Percentiles rank a stretch among this genome's conserved stretches.
Evolutionary conservation across 352 stramenopile genomes (phyloP).

Genomic region (Phytopythium litorale): DNA sequence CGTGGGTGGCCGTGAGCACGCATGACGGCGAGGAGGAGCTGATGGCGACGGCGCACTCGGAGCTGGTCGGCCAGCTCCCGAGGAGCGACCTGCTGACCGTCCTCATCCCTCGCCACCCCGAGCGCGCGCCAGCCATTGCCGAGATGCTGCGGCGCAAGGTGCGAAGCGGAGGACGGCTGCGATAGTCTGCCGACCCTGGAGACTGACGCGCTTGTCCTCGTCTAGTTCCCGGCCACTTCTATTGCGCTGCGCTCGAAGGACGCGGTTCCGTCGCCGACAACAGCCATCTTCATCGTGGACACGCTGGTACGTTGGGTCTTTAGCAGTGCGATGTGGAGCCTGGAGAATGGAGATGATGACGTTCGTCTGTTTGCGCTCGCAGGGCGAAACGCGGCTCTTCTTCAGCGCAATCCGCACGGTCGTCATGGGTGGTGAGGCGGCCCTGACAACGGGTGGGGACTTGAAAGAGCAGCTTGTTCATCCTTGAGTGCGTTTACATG

Average conservation of each 20-base stretch:
- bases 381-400: slow-evolving; percentile 62
- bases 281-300: slow-evolving; percentile 64
- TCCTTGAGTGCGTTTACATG: background rate
- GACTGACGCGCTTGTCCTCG: background rate
- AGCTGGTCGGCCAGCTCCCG: slow-evolving; percentile 13
- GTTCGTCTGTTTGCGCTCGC: background rate
- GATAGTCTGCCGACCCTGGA: background rate
- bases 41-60: slow-evolving; percentile 34
- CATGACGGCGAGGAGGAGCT: slow-evolving; percentile 62
- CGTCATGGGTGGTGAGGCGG: slow-evolving; percentile 53
- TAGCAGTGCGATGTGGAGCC: background rate
- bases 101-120: slow-evolving; percentile 60
- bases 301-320: slow-evolving; percentile 34
- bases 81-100: slow-evolving; percentile 30
- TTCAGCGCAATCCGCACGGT: slow-evolving; percentile 45
- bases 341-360: background rate
- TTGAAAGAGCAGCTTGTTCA: background rate
- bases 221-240: slow-evolving; percentile 34
- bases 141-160: slow-evolving; percentile 32
- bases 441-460: no score
- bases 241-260: slow-evolving; percentile 35
- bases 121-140: slow-evolving; percentile 31
- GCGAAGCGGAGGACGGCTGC: background rate
- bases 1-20: slow-evolving; percentile 62
- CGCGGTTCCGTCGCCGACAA: slow-evolving; percentile 17